phyloP scores from a whole-genome alignment of 202 grass and related monocot species.

The Zoysia matrella region DNA sequence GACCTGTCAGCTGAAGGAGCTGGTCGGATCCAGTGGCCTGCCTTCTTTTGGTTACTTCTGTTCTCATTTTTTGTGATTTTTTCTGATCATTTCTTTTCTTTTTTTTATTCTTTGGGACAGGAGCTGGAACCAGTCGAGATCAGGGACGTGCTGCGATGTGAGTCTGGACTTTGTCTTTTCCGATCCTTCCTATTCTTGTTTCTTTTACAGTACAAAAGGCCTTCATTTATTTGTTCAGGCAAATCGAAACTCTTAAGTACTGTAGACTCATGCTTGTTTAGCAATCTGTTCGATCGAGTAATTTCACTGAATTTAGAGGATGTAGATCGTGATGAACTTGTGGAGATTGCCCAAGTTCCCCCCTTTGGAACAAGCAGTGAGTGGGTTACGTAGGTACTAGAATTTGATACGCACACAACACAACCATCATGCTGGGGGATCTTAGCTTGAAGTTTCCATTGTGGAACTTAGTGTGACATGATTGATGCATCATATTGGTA shows the following conservation, averaged over 20 bases:
- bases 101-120: constrained; percentile 30
- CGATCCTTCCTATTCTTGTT: too few species aligned
- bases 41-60: not conserved
- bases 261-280: not conserved
- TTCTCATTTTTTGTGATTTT: not conserved
- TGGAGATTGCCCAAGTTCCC: not conserved
- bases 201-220: too few species aligned
- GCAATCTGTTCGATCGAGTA: not conserved
- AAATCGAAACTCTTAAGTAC: not conserved
- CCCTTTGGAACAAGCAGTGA: not conserved
- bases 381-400: not conserved
- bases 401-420: not conserved
- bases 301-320: not conserved
- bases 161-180: not conserved
- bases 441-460: not conserved
- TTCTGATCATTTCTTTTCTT: not conserved
- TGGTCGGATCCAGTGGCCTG: constrained; percentile 39
- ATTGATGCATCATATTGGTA: not conserved
- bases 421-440: too few species aligned
- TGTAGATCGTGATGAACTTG: not conserved
- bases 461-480: not conserved
- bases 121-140: constrained; percentile 53
- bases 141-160: constrained; percentile 64
- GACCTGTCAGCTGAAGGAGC: constrained; percentile 67
- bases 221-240: too few species aligned